Conservation (phyloP, 495 filamentous ascomycete genomes). For the Friedmanniomyces simplex region DNA sequence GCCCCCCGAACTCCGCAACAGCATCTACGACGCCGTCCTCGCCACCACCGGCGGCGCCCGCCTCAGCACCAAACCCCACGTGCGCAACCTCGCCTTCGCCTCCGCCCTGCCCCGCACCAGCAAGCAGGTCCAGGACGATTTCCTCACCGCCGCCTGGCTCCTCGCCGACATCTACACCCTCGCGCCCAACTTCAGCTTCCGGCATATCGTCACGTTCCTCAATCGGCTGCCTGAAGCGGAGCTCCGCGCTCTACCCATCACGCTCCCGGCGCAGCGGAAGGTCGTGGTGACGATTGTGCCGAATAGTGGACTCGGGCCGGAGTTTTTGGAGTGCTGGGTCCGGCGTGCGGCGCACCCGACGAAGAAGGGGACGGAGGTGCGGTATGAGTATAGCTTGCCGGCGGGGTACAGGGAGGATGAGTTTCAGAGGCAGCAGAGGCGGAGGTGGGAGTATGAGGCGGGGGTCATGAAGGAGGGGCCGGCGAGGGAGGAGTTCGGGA, state of each 20-base stretch:
- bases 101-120: background rate
- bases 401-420: background rate
- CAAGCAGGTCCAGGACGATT: conserved; percentile 4
- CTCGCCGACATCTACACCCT: background rate
- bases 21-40: conserved; percentile 2
- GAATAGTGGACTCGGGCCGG: background rate
- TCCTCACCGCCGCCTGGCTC: background rate
- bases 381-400: background rate
- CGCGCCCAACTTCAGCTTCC: background rate
- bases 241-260: background rate
- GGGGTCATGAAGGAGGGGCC: background rate
- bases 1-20: background rate
- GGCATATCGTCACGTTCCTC: conserved; percentile 1
- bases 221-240: conserved; percentile 1
- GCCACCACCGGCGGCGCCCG: background rate
- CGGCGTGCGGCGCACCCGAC: background rate
- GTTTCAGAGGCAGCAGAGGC: background rate
- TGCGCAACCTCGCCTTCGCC: background rate
- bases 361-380: background rate
- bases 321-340: background rate
- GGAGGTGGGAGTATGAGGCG: background rate
- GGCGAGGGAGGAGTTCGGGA: background rate
- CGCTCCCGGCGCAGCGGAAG: background rate
- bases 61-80: background rate
- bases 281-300: background rate